Evolutionary conservation across 2,329 filamentous ascomycete species (phyloP), one percentile per base, ranked within the genome.

Genomic region (Penicillium verrucosum): DNA sequence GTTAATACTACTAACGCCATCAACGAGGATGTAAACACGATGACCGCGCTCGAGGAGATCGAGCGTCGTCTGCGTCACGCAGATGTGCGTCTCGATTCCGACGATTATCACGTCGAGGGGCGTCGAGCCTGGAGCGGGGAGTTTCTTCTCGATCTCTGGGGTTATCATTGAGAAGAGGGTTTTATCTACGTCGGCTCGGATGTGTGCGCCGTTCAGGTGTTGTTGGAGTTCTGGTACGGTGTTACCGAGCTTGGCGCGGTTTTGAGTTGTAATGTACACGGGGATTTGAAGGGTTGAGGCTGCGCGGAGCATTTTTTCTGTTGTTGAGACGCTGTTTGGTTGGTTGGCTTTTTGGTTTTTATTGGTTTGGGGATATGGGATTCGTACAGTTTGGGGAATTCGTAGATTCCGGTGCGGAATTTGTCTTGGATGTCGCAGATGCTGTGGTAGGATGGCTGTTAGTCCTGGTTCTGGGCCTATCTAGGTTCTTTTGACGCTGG

Each of bases 361-460:
- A 25, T 25, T 23, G 5, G 11, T 37, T 46, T 41, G 51, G 34
- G 16, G 16, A 38, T 40, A 10, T 30, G 40, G 51, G 44, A 8
- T 9, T 71, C 78, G 57, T 80, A 90, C 86, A 97, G 83, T 72
- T 89, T 91, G 61, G 90, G 84, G 70, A 92, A 97, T 70, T 95
- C 87, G 77, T 88, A 84, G 67, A 97, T 96, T 54, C 87, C 88
- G 43, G 12, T 18, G 59, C 90, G 85, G 77, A 97, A 97, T 74
- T 92, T 95, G 65, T 97, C 93, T 78, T 97, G 93, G 61, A 97
- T 81, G 70, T 97, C 93, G 78, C 93, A 97, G 71, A 97, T 85
- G 69, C 92, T 97, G 60, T 42, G 2, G 2, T 34, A 10, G 7
- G 12, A 27, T 14, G 8, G 9, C 38, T 23, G 41, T 57, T 32